Base-by-base conservation (phyloP, 768 basidiomycete genomes). In the Filobasidium floriforme region DNA sequence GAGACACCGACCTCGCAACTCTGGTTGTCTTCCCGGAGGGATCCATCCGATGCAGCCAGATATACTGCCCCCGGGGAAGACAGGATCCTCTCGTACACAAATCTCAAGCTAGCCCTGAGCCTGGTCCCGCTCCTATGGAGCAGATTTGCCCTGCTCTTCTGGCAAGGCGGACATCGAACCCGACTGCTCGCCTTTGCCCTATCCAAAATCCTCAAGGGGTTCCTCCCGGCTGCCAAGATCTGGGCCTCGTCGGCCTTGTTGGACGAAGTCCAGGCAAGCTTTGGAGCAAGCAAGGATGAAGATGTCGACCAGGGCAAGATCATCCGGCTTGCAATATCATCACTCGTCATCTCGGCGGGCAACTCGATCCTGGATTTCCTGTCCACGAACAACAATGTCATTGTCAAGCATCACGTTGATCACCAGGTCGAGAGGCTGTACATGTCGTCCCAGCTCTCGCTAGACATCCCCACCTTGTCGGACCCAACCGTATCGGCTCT, bases 381-480 rank as follows among this genome's bases (percentile, higher is more conserved):
- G 32, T 37, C 32, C 4, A 37, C 32, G 4, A 37, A 37, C 32
- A 37, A 37, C 32, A 37, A 37, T 9, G 32, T 37, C 4, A 37
- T 37, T 37, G 32, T 37, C 32, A 37, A 37, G 32, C 32, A 37
- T 37, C 32, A 37, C 32, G 32, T 37, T 9, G 32, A 37, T 37
- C 32, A 37, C 32, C 32, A 37, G 32, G 32, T 37, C 32, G 32
- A 37, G 9, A 37, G 32, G 32, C 32, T 37, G 4, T 37, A 70
- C 68, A 51, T 74, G n/a, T 40, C 63, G 9, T 63, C 71, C n/a
- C 72, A 73, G 49, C 66, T 75, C n/a, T 70, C 72, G 15, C 70
- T 75, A 15, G 70, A 72, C 32, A 73, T 75, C 24, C 72, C 73
- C 0, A 67, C 70, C 1, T 41, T 72, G 43, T 71, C 70, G 0